Conservation (phyloP, 208 protist species). For the Leishmania martiniquensis region DNA sequence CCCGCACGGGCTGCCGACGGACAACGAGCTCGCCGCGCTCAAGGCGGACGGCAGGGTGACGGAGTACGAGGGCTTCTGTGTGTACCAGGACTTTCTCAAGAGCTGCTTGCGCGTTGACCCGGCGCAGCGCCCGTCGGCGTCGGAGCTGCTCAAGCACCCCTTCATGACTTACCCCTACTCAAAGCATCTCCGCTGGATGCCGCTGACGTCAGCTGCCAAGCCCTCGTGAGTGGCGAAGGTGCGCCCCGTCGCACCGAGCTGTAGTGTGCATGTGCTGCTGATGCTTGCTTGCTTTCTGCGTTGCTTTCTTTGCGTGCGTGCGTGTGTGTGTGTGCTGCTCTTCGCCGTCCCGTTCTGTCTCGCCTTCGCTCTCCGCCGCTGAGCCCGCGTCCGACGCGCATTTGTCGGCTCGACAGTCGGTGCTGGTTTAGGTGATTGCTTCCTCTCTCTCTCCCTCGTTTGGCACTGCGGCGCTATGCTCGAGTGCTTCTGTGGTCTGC, state of each 20-base stretch:
- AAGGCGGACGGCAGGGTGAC: constrained; percentile 17
- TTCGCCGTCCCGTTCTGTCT: neutral
- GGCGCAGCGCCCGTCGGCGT: constrained; percentile 48
- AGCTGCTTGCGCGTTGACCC: constrained; percentile 52
- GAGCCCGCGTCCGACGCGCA: neutral
- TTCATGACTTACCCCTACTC: constrained; percentile 52
- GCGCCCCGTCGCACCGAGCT: neutral
- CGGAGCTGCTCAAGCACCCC: constrained; percentile 50
- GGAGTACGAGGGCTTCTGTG: constrained; percentile 35
- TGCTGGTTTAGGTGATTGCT: too few species aligned
- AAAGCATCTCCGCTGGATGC: constrained; percentile 57
- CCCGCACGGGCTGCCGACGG: constrained; percentile 52
- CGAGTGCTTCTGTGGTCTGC: too few species aligned
- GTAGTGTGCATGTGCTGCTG: neutral
- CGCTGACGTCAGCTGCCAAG: constrained; percentile 1
- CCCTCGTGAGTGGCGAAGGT: neutral
- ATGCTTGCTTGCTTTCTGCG: too few species aligned
- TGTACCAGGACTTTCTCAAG: constrained; percentile 65
- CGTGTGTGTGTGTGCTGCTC: neutral
- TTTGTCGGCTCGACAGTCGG: too few species aligned
- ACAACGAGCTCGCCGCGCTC: constrained; percentile 43
- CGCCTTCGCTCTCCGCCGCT: neutral
- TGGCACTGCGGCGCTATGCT: too few species aligned
- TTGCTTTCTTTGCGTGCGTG: neutral
- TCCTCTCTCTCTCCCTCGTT: too few species aligned